These are phyloP conservation scores for Basipetospora sp. DNA, from an alignment of 2,329 filamentous ascomycete genomes.

Conservation along the genomic window DNA sequence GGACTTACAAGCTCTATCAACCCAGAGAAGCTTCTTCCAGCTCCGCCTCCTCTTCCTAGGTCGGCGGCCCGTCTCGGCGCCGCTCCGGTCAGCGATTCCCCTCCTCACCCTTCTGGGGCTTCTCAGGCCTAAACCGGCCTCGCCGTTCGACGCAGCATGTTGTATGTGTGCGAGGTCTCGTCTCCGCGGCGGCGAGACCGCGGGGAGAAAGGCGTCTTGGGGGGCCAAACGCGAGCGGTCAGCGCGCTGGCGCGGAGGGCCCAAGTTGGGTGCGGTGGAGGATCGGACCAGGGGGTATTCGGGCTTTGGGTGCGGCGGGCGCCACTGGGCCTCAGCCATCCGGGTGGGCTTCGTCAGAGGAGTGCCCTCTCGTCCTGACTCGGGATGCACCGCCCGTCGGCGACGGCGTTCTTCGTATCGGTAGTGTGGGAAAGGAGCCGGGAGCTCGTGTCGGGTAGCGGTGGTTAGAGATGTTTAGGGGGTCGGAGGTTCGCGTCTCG, in stretches of 20 bases:
- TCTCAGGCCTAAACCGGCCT: slow-evolving; percentile 9
- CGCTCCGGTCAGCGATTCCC: slow-evolving; percentile 27
- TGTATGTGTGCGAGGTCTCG: slow-evolving; percentile 7
- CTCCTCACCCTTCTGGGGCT: slow-evolving; percentile 20
- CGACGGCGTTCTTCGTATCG: too few relatives aligned
- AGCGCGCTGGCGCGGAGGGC: slow-evolving; percentile 21
- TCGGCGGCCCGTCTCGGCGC: slow-evolving; percentile 49
- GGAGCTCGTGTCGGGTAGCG: too few relatives aligned
- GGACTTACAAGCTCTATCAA: slow-evolving; percentile 76
- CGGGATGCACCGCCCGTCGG: too few relatives aligned
- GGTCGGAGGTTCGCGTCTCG: too few relatives aligned
- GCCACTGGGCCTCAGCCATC: too few relatives aligned
- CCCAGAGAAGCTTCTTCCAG: slow-evolving; percentile 96
- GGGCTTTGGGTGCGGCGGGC: too few relatives aligned
- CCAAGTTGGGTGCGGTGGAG: slow-evolving; percentile 21
- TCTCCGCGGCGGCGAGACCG: slow-evolving; percentile 35
- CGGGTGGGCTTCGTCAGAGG: too few relatives aligned
- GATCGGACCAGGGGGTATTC: slow-evolving; percentile 27
- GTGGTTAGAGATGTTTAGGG: too few relatives aligned
- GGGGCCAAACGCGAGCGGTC: slow-evolving; percentile 62
- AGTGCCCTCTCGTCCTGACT: too few relatives aligned
- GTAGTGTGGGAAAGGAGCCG: too few relatives aligned
- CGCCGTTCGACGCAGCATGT: too few relatives aligned
- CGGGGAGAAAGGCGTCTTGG: slow-evolving; percentile 62
- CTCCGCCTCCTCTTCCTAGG: slow-evolving; percentile 53